phyloP scores from a whole-genome alignment of 768 basidiomycete genomes.

The Cystofilobasidium capitatum region DNA sequence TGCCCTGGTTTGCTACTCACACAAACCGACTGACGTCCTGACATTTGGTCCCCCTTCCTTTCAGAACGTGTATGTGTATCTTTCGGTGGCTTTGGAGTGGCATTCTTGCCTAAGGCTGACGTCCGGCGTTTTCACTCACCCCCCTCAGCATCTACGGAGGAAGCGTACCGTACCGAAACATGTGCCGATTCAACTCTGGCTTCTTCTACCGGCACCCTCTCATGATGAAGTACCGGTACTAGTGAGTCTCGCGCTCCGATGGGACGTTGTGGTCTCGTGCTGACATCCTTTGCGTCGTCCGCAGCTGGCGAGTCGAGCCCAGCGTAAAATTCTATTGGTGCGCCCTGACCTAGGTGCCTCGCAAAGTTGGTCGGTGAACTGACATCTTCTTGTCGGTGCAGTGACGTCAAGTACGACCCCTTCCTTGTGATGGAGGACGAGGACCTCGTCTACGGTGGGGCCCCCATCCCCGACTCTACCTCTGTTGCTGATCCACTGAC shows the following conservation, averaged over 20 bases:
- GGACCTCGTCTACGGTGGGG: constrained; percentile 68
- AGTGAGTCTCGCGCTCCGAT: background rate
- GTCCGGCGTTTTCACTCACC: background rate
- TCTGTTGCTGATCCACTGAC: too few species aligned
- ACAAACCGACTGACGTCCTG: background rate
- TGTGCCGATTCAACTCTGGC: constrained; percentile 11
- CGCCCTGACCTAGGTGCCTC: too few species aligned
- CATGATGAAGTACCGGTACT: constrained; percentile 19
- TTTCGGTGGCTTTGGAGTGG: background rate
- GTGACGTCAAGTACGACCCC: constrained; percentile 44
- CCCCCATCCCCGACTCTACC: background rate
- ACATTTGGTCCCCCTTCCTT: background rate
- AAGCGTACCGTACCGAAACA: background rate
- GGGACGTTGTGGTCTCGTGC: background rate
- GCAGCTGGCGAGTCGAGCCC: constrained; percentile 25
- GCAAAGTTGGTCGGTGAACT: constrained; percentile 2
- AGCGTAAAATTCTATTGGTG: constrained; percentile 20
- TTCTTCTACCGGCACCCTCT: constrained; percentile 27
- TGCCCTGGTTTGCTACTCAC: too few species aligned
- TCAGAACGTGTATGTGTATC: background rate
- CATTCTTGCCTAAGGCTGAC: background rate
- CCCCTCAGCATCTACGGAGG: constrained; percentile 3
- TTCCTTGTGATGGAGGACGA: constrained; percentile 60
- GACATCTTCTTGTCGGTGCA: constrained; percentile 77
- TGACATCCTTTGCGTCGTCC: too few species aligned